Conservation (phyloP, 2,329 filamentous ascomycete species). For the Rhynchosporium secalis region DNA sequence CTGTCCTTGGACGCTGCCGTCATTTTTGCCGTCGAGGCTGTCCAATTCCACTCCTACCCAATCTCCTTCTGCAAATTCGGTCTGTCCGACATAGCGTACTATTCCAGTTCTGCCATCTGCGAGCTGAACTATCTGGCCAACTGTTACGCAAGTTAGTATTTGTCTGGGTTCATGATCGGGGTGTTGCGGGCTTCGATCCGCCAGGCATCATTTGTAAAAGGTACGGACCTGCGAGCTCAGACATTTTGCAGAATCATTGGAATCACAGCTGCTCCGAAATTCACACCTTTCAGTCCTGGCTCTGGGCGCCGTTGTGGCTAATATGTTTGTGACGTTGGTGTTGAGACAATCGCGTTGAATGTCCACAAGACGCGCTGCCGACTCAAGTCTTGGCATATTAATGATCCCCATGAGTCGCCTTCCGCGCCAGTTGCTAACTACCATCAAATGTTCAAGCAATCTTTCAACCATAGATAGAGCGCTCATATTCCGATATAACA, state of each 20-base stretch:
- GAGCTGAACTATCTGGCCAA: conserved; percentile 60
- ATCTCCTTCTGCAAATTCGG: conserved; percentile 76
- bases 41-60: conserved; percentile 92
- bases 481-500: too few species aligned
- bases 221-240: conserved; percentile 13
- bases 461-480: too few species aligned
- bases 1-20: conserved; percentile 84
- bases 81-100: conserved; percentile 79
- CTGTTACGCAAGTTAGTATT: conserved; percentile 30
- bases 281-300: neutral
- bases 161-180: neutral
- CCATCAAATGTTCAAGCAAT: too few species aligned
- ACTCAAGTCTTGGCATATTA: neutral
- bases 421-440: too few species aligned
- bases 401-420: neutral
- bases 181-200: neutral
- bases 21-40: conserved; percentile 83
- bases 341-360: conserved; percentile 9
- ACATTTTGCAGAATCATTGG: conserved; percentile 14
- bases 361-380: conserved; percentile 6
- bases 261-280: neutral
- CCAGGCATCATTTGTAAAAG: neutral
- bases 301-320: neutral
- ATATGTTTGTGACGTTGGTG: neutral
- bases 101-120: conserved; percentile 73